These are phyloP conservation scores for Alternaria angustiovoidea DNA, from an alignment of 2,329 filamentous ascomycete species.

Conservation along the genomic window DNA sequence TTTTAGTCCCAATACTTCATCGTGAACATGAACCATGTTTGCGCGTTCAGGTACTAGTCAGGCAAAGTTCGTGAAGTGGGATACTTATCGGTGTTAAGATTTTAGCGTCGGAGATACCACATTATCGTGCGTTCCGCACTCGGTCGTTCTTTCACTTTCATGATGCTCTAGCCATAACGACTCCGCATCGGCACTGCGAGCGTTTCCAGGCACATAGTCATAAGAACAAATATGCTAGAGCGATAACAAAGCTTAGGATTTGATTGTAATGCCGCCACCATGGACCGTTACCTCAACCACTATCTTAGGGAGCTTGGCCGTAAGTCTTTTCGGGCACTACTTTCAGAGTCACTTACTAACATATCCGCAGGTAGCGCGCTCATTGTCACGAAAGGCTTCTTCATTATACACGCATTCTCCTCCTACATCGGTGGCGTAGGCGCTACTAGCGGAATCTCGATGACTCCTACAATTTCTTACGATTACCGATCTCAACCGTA, in stretches of 20 bases:
- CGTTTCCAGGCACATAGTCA: background rate
- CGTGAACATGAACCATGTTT: constrained; percentile 21
- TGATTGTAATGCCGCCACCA: constrained; percentile 30
- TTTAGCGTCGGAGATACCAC: constrained; percentile 23
- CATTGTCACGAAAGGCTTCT: constrained; percentile 22
- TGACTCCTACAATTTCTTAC: constrained; percentile 80
- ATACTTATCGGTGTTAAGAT: constrained; percentile 25
- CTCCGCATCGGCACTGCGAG: constrained; percentile 4
- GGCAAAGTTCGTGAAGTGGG: constrained; percentile 14
- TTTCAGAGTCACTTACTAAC: constrained; percentile 8
- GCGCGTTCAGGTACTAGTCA: background rate
- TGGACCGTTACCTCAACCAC: constrained; percentile 23
- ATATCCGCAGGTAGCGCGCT: constrained; percentile 17
- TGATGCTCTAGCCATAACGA: background rate
- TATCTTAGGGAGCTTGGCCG: constrained; percentile 14
- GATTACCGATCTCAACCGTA: constrained; percentile 22
- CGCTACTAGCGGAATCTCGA: constrained; percentile 75
- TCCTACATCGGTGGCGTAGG: constrained; percentile 68
- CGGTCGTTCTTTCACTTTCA: background rate
- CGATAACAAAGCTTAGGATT: constrained; percentile 22
- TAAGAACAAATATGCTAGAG: constrained; percentile 17
- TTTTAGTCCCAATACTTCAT: constrained; percentile 32
- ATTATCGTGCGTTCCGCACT: background rate
- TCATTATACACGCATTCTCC: constrained; percentile 47
- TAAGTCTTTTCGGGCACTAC: background rate